Evolutionary conservation across 768 basidiomycete species (phyloP), one percentile per base, ranked within the genome.

Genomic region (Neoboletus brunneissimus): DNA sequence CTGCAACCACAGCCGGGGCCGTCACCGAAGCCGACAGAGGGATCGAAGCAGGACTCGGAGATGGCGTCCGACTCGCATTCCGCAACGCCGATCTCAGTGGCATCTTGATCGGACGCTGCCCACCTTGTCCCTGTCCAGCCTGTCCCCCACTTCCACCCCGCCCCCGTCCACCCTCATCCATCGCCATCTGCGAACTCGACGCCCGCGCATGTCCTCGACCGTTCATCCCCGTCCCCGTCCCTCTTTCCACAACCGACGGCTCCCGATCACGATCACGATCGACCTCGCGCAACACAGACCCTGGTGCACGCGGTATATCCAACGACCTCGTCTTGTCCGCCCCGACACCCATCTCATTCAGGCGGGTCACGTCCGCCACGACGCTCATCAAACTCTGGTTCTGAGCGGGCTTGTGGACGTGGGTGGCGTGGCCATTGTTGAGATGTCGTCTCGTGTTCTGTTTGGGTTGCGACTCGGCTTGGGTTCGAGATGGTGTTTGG

Each of bases 61-160:
- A 82, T 10, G 81, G 79, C 25, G 79, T 77, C 46, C 79, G 69
- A 56, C 79, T 82, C 13, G 76, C 44, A 55, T 80, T 79, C 60
- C 81, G 79, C 71, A 90, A 59, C 23, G 87, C 88, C 52, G 87
- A 88, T 52, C 80, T 76, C 32, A 90, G 64, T 0, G 87, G 87
- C 27, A 75, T 67, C 66, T 78, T 80, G 10, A 73, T 72, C 3
- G 76, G 75, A 8, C 71, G 66, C 2, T 55, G 57, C 9, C 18
- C 49, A 25, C 37, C 38, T 32, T 18, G 48, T 0, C 42, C 50
- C 9, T 45, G 62, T 27, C 38, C 45, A 13, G 32, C 42, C 13
- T 45, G 51, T 5, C 12, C 37, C 11, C 38, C 18, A 29, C 48
- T 5, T 5, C 3, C 25, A 25, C 25, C 31, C 13, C 44, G 41